phyloP scores from a whole-genome alignment of 306 rosid genomes.

The Acacia confusa region DNA sequence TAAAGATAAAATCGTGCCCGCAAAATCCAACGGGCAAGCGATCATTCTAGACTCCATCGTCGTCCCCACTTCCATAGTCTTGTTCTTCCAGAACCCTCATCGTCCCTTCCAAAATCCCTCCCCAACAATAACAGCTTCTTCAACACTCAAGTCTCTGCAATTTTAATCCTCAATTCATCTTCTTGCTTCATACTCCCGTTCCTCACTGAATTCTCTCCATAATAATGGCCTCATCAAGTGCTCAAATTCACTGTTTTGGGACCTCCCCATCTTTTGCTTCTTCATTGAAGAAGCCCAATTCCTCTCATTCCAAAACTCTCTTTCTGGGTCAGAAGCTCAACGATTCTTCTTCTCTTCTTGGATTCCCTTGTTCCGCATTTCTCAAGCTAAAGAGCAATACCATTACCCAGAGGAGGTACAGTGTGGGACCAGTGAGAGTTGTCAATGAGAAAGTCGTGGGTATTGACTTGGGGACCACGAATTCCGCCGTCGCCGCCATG shows the following conservation, averaged over 20 bases:
- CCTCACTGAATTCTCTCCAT: background rate
- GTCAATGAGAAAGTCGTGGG: conserved; percentile 86
- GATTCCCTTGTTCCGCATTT: conserved; percentile 41
- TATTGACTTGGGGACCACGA: conserved; percentile 81
- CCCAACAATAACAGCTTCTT: background rate
- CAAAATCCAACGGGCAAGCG: background rate
- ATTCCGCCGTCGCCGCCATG: conserved; percentile 84
- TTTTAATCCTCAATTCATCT: background rate
- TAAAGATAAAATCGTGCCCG: background rate
- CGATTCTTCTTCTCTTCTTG: conserved; percentile 13
- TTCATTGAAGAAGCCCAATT: conserved; percentile 34
- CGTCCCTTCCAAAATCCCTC: background rate
- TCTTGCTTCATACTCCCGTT: background rate
- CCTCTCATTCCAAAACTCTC: conserved; percentile 37
- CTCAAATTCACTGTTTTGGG: conserved; percentile 79
- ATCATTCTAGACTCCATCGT: background rate
- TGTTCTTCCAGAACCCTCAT: background rate
- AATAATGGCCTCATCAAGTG: conserved; percentile 53
- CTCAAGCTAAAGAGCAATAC: conserved; percentile 33
- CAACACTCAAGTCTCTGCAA: background rate
- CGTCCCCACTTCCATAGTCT: background rate
- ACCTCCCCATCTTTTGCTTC: conserved; percentile 40
- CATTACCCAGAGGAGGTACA: conserved; percentile 18
- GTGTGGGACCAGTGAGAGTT: conserved; percentile 48
- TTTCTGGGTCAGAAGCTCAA: conserved; percentile 58